These are phyloP conservation scores for Cucumis cinereus DNA, from an alignment of 306 rosid genomes.

Conservation along the genomic window DNA sequence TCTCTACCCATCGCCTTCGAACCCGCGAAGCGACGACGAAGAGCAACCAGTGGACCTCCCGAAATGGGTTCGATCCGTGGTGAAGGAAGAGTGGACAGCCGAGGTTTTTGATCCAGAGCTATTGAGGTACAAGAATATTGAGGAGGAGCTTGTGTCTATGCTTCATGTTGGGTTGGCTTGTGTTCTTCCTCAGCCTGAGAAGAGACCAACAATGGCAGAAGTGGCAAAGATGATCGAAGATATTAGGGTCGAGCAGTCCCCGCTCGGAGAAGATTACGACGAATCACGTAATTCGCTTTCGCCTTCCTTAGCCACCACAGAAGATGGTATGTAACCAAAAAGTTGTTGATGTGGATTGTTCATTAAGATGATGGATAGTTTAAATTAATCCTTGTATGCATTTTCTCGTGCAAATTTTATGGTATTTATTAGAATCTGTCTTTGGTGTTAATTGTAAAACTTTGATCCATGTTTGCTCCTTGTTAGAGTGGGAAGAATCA, in stretches of 20 bases:
- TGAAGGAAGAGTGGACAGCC: constrained; percentile 96
- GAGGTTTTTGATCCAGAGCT: constrained; percentile 95
- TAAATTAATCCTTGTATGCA: not conserved
- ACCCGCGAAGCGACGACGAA: constrained; percentile 29
- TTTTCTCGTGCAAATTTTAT: constrained; percentile 6
- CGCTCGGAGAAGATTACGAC: constrained; percentile 82
- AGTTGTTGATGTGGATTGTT: not conserved
- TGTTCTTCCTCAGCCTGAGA: constrained; percentile 55
- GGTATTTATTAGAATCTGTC: constrained; percentile 12
- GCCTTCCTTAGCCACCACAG: constrained; percentile 87
- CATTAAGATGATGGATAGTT: not conserved
- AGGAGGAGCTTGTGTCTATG: constrained; percentile 94
- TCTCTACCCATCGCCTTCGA: constrained; percentile 49
- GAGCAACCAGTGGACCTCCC: constrained; percentile 60
- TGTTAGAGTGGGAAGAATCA: constrained; percentile 14
- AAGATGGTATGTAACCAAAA: constrained; percentile 50
- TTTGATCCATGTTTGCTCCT: constrained; percentile 16
- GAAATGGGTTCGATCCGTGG: constrained; percentile 86
- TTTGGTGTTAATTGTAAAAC: constrained; percentile 36
- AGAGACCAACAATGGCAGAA: constrained; percentile 82
- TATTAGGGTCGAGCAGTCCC: constrained; percentile 91
- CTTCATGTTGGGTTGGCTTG: constrained; percentile 84
- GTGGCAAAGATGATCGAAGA: constrained; percentile 86
- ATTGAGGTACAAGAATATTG: constrained; percentile 85
- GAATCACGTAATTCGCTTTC: constrained; percentile 80